These are phyloP conservation scores for Penicillium sp. DNA, from an alignment of 2,329 filamentous ascomycete genomes.

Conservation along the genomic window DNA sequence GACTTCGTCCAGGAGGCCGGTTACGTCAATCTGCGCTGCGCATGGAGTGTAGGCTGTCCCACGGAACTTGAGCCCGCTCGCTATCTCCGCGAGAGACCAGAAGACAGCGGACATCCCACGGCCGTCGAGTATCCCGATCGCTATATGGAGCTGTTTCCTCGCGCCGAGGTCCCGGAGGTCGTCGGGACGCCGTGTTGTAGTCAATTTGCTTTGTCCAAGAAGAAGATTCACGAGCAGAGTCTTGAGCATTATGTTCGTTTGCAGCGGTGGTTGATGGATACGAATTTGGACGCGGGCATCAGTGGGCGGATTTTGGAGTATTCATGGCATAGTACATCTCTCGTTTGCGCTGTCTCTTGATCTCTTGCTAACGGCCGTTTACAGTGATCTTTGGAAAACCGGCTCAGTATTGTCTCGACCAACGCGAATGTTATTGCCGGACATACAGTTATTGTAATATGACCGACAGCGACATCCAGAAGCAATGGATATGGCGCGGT, in stretches of 20 bases:
- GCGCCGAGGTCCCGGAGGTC: constrained; percentile 34
- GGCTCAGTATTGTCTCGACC: constrained; percentile 20
- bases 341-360: not conserved
- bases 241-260: constrained; percentile 46
- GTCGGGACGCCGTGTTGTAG: constrained; percentile 52
- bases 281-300: constrained; percentile 44
- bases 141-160: constrained; percentile 46
- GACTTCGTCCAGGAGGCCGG: constrained; percentile 31
- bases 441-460: constrained; percentile 27
- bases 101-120: constrained; percentile 23
- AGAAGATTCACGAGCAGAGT: constrained; percentile 43
- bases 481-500: constrained; percentile 24
- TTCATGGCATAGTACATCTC: constrained; percentile 54
- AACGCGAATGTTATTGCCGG: constrained; percentile 21
- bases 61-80: constrained; percentile 34
- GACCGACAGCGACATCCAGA: constrained; percentile 15
- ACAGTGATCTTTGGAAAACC: constrained; percentile 27
- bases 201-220: constrained; percentile 50
- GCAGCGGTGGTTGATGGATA: constrained; percentile 49
- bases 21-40: constrained; percentile 37
- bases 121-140: constrained; percentile 32
- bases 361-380: not conserved
- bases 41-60: constrained; percentile 34
- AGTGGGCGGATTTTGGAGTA: constrained; percentile 54
- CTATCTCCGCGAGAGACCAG: constrained; percentile 29